Base-by-base conservation (phyloP, 2,329 filamentous ascomycete species). In the Dissoconium aciculare region DNA sequence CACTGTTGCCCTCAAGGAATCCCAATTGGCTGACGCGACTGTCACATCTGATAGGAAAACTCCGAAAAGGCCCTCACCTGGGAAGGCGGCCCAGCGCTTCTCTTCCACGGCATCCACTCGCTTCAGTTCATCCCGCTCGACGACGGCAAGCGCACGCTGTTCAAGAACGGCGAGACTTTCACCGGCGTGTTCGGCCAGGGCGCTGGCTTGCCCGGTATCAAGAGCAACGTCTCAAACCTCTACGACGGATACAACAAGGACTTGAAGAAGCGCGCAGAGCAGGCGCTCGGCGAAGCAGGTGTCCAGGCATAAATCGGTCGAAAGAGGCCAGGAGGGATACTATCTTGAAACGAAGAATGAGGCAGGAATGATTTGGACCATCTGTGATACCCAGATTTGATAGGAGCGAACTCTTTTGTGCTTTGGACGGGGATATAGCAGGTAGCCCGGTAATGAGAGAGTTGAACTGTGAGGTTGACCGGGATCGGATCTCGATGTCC, bases 91-190 rank as follows among this genome's bases (percentile, higher is more conserved):
- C 26, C 26, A 3, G 26, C 26, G n/a, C n/a, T 28, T 11, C 26
- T 28, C 4, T 28, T 28, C 26, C 26, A 28, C n/a, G 26, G 26
- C 26, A 15, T 28, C 14, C 26, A 28, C 15, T 28, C 26, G 5
- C 15, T 28, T n/a, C 12, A 4, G 26, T 28, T 28, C 26, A 14
- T 12, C n/a, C 26, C 26, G 26, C n/a, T 28, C 5, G 26, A 28
- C n/a, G 26, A 14, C 12, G 26, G 26, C 26, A 28, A 28, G 26
- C 11, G 11, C 4, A 28, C 26, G 11, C 12, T 13, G n/a, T 28
- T 28, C 26, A 28, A 13, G 11, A 28, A 28, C 15, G 26, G 26
- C 26, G 26, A 28, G 26, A 11, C n/a, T 5, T 28, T 28, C 26
- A 28, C 26, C 3, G 26, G 26, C 14, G 15, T 28, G n/a, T 28